Percentiles rank a stretch among this genome's conserved stretches.
Evolutionary conservation across 2,329 filamentous ascomycete species (phyloP).

Genomic region (Stemphylium vesicarium): DNA sequence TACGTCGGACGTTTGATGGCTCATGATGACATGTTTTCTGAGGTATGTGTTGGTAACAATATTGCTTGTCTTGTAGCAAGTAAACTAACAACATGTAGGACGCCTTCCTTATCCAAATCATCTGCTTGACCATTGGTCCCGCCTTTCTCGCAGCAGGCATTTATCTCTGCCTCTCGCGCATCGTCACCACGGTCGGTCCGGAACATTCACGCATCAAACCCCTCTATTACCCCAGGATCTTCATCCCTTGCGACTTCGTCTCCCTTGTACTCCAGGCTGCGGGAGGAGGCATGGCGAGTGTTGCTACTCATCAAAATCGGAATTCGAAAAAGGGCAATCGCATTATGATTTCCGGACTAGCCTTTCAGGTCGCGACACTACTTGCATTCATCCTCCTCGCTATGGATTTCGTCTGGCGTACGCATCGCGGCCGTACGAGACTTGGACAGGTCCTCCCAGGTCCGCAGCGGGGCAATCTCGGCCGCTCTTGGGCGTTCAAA

Average conservation of each 20-base stretch:
- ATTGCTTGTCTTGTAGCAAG: too few relatives aligned
- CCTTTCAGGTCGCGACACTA: constrained; percentile 54
- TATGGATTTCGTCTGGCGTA: constrained; percentile 49
- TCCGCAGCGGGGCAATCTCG: constrained; percentile 31
- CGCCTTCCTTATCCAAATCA: constrained; percentile 71
- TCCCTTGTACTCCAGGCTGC: constrained; percentile 55
- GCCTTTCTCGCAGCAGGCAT: constrained; percentile 68
- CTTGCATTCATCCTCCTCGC: constrained; percentile 51
- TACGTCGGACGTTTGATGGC: constrained; percentile 67
- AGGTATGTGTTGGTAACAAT: constrained; percentile 29
- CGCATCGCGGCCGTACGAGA: constrained; percentile 23
- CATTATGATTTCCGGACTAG: constrained; percentile 55
- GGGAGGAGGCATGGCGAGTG: constrained; percentile 52
- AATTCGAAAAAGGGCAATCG: constrained; percentile 50
- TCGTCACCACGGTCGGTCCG: constrained; percentile 49
- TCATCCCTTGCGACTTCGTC: constrained; percentile 57
- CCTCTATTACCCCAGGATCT: constrained; percentile 57
- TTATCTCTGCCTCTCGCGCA: constrained; percentile 65
- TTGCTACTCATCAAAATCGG: constrained; percentile 37
- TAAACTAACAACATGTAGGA: constrained; percentile 38
- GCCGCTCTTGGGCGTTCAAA: constrained; percentile 54
- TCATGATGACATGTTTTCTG: constrained; percentile 63
- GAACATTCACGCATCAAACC: constrained; percentile 54
- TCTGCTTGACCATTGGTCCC: constrained; percentile 62
- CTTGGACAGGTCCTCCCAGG: constrained; percentile 32